phyloP scores from a whole-genome alignment of 169 alveolate genomes.

The Plasmodium chabaudi region DNA sequence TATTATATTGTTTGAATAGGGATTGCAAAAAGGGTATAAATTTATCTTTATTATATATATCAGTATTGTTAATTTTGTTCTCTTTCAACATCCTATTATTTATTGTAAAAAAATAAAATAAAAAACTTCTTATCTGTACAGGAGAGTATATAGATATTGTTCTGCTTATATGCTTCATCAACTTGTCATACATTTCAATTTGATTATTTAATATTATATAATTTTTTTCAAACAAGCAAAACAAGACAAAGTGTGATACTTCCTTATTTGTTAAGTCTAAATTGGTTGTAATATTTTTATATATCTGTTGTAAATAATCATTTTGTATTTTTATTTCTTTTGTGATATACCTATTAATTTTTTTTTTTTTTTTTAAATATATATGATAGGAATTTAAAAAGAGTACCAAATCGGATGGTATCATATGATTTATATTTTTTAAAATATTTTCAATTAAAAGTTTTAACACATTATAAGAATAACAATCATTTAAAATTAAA shows the following conservation, averaged over 20 bases:
- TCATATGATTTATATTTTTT: neutral
- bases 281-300: conserved; percentile 6
- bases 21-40: neutral
- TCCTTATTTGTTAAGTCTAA: conserved; percentile 50
- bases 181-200: conserved; percentile 17
- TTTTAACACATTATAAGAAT: conserved; percentile 23
- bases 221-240: conserved; percentile 18
- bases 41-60: neutral
- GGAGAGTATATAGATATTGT: conserved; percentile 26
- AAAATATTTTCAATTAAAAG: conserved; percentile 7
- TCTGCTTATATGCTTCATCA: conserved; percentile 8
- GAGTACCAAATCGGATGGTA: conserved; percentile 30
- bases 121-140: conserved; percentile 14
- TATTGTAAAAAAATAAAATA: conserved; percentile 29
- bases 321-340: conserved; percentile 19
- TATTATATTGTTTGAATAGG: conserved; percentile 28
- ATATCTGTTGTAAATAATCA: neutral
- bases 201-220: conserved; percentile 14
- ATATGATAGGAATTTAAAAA: conserved; percentile 56
- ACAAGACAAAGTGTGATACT: conserved; percentile 11
- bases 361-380: conserved; percentile 19
- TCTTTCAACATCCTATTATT: neutral
- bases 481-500: conserved; percentile 39
- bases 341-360: neutral
- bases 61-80: neutral